phyloP scores from a whole-genome alignment of 768 basidiomycete species.

The Russula emetica region DNA sequence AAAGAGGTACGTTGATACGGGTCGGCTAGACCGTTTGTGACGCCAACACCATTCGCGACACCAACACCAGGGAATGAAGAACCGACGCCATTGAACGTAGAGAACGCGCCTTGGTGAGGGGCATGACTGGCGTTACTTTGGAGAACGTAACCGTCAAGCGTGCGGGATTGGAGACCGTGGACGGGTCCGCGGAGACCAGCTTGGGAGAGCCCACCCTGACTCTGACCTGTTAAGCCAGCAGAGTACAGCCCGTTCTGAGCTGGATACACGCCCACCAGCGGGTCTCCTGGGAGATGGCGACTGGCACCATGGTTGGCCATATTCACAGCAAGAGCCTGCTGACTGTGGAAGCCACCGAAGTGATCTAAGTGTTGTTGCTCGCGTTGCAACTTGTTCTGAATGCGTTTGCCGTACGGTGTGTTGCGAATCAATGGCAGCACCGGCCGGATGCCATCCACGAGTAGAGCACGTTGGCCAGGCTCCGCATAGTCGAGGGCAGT shows the following conservation, averaged over 20 bases:
- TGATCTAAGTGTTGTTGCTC: constrained; percentile 67
- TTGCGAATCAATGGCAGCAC: constrained; percentile 97
- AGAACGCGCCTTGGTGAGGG: constrained; percentile 54
- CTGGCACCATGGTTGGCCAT: constrained; percentile 47
- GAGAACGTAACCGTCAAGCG: constrained; percentile 78
- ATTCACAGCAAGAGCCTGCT: constrained; percentile 54
- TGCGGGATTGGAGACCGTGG: constrained; percentile 61
- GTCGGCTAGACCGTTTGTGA: constrained; percentile 56
- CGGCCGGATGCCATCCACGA: constrained; percentile 98
- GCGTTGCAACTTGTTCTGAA: constrained; percentile 96
- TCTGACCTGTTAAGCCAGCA: constrained; percentile 55
- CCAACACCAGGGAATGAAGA: constrained; percentile 44
- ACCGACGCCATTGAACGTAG: constrained; percentile 51
- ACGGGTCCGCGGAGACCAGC: constrained; percentile 40
- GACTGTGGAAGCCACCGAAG: constrained; percentile 55
- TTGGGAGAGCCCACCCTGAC: constrained; percentile 42
- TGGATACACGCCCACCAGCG: constrained; percentile 62
- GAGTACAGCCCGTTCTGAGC: constrained; percentile 59
- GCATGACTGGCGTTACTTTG: constrained; percentile 69
- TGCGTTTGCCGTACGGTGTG: constrained; percentile 98
- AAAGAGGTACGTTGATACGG: constrained; percentile 73
- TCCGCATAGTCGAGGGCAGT: constrained; percentile 98
- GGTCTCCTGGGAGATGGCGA: constrained; percentile 55
- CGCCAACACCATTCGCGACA: constrained; percentile 43
- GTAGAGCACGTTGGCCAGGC: constrained; percentile 81